Percentiles rank a stretch among this genome's conserved stretches.
Evolutionary conservation across 2,329 filamentous ascomycete genomes (phyloP).

Genomic region (Madurella mycetomatis): DNA sequence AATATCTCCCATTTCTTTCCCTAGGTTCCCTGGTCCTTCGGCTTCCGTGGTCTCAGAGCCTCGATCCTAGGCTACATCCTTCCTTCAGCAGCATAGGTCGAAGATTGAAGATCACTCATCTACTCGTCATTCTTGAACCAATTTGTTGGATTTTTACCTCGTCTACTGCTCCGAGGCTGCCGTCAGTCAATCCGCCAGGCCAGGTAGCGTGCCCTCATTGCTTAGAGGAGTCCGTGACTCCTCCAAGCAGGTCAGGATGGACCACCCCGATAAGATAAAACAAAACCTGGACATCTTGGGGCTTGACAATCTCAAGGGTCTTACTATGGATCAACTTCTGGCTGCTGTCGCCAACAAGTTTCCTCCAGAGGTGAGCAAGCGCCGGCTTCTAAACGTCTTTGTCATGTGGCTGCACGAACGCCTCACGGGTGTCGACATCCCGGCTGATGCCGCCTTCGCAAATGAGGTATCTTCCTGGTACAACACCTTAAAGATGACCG

Average conservation of each 20-base stretch:
- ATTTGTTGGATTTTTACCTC: background rate
- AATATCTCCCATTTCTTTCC: too few species aligned
- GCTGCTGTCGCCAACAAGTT: background rate
- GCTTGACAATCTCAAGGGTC: conserved; percentile 1
- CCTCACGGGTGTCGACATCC: conserved; percentile 13
- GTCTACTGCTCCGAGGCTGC: too few species aligned
- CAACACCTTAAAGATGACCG: conserved; percentile 10
- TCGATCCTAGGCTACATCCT: background rate
- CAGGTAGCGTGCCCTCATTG: background rate
- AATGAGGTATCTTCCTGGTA: conserved; percentile 20
- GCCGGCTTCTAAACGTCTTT: conserved; percentile 13
- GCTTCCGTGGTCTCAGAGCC: background rate
- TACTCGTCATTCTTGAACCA: background rate
- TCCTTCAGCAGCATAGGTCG: background rate
- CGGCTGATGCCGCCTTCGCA: conserved; percentile 3
- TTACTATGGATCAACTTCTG: conserved; percentile 13
- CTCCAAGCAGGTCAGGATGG: conserved; percentile 5
- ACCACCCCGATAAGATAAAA: conserved; percentile 8
- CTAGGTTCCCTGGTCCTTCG: background rate
- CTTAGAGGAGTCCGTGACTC: conserved; percentile 13
- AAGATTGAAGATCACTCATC: background rate
- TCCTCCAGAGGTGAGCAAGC: conserved; percentile 5
- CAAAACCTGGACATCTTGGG: conserved; percentile 15
- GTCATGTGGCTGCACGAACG: conserved; percentile 20
- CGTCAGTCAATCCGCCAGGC: background rate